Evolutionary conservation across 352 stramenopile species (phyloP).

Genomic region (Phytophthora sp.): DNA sequence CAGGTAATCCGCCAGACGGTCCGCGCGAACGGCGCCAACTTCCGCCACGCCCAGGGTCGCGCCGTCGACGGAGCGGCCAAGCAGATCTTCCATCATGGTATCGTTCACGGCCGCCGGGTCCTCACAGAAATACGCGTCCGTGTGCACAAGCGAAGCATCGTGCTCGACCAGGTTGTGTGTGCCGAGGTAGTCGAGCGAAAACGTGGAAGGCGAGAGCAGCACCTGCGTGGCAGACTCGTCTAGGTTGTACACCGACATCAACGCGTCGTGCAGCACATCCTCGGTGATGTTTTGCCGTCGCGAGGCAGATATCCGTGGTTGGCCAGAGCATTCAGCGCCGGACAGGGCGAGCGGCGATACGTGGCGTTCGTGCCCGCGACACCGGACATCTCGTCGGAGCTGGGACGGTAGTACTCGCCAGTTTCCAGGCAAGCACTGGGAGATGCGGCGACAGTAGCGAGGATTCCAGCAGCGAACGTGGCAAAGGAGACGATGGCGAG

Average conservation of each 20-base stretch:
- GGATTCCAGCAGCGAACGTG: slow-evolving; percentile 4
- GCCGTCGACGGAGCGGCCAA: slow-evolving; percentile 19
- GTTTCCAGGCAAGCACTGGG: slow-evolving; percentile 16
- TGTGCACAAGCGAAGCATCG: slow-evolving; percentile 44
- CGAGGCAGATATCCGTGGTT: slow-evolving; percentile 62
- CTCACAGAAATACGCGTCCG: slow-evolving; percentile 28
- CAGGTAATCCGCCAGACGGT: slow-evolving; percentile 28
- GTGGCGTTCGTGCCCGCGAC: slow-evolving; percentile 30
- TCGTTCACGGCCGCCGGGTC: slow-evolving; percentile 30
- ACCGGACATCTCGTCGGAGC: slow-evolving; percentile 28
- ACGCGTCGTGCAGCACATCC: slow-evolving; percentile 17
- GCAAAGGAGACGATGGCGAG: slow-evolving; percentile 19
- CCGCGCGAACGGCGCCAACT: slow-evolving; percentile 19
- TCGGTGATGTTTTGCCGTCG: slow-evolving; percentile 48
- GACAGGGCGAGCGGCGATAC: slow-evolving; percentile 47
- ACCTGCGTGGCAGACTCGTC: slow-evolving; percentile 20
- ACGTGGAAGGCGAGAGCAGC: slow-evolving; percentile 21
- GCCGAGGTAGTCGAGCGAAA: slow-evolving; percentile 36
- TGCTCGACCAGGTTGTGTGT: slow-evolving; percentile 57
- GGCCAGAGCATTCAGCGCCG: slow-evolving; percentile 49
- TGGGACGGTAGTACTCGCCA: slow-evolving; percentile 44
- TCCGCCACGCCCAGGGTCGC: slow-evolving; percentile 22
- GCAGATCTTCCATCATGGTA: slow-evolving; percentile 24
- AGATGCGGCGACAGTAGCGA: slow-evolving; percentile 17
- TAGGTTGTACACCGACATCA: slow-evolving; percentile 39